A percentile compares a stretch with the other conserved stretches of the same genome.
Conservation (phyloP, 2,329 filamentous ascomycete species). For the Sordariomycetes sp. region DNA sequence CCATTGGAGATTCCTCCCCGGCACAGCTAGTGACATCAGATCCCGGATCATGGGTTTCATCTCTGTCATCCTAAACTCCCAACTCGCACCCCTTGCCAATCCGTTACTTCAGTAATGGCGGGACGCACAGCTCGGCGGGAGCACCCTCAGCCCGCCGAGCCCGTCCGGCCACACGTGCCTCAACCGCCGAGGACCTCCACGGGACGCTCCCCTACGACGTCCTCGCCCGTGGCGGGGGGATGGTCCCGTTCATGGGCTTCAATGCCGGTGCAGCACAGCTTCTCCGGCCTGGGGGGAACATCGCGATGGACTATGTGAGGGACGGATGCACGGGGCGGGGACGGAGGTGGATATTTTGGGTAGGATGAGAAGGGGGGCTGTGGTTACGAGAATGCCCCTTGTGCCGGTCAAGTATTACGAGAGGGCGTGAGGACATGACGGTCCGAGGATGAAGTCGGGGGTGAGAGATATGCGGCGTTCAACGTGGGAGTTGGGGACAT, state of each 20-base stretch:
- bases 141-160: too few species aligned
- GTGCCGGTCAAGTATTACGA: constrained; percentile 68
- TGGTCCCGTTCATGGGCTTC: constrained; percentile 89
- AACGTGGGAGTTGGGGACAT: constrained; percentile 10
- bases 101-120: neutral
- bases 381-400: constrained; percentile 84
- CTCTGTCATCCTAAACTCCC: neutral
- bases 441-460: neutral
- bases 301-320: constrained; percentile 89
- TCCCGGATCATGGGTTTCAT: neutral
- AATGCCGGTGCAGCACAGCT: constrained; percentile 91
- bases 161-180: constrained; percentile 4
- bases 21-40: too few species aligned
- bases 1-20: too few species aligned
- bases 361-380: constrained; percentile 61
- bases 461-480: neutral
- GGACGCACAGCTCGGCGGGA: neutral
- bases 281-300: constrained; percentile 81
- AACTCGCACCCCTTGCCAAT: neutral
- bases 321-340: constrained; percentile 71
- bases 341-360: constrained; percentile 73
- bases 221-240: constrained; percentile 73
- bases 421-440: constrained; percentile 12
- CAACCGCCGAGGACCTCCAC: constrained; percentile 24
- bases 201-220: constrained; percentile 72